Evolutionary conservation across 2,329 filamentous ascomycete species (phyloP), one percentile per base, ranked within the genome.

Genomic region (Penicillium italicum): DNA sequence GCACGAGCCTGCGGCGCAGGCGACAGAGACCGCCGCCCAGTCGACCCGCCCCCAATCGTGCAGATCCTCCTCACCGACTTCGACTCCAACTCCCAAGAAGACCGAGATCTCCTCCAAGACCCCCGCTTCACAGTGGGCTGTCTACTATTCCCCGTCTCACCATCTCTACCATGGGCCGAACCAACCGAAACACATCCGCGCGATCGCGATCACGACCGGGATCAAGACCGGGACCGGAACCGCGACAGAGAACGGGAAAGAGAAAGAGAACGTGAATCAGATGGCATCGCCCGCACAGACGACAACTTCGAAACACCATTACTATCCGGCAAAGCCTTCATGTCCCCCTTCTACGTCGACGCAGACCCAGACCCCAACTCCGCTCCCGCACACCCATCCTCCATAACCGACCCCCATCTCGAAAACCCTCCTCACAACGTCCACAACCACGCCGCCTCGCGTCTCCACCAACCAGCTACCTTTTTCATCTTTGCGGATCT

Each of bases 401-500:
- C 55, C 16, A 53, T 20, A 48, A 36, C n/a, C 20, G 43, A 46
- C 34, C 28, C 24, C 16, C 37, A 7, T 30, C 41, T 43, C 45
- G n/a, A 54, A 38, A 50, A 36, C 53, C 3, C 26, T 47, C 1
- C 26, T n/a, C 46, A 49, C 7, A 44, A 52, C 14, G 14, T 9
- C 9, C 34, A 34, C 61, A 20, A 63, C 38, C 28, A 59, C 10
- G 60, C 56, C 38, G 53, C 56, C 24, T 58, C 47, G n/a, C 54
- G 55, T 26, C 58, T 62, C 12, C 50, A 60, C 42, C 63, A 69
- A 5, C 75, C 76, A 5, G 71, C 74, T 20, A 70, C 73, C 2
- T 79, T 79, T 59, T 79, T 79, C 61, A 75, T 79, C 26, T 79
- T 79, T 49, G 69, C 76, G 0, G 77, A 79, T 59, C 69, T 79